A percentile compares a stretch with the other conserved stretches of the same genome.
These are phyloP conservation scores for Tillandsia fasciculata DNA, from an alignment of 176 grass and related monocot species.

Conservation along the genomic window DNA sequence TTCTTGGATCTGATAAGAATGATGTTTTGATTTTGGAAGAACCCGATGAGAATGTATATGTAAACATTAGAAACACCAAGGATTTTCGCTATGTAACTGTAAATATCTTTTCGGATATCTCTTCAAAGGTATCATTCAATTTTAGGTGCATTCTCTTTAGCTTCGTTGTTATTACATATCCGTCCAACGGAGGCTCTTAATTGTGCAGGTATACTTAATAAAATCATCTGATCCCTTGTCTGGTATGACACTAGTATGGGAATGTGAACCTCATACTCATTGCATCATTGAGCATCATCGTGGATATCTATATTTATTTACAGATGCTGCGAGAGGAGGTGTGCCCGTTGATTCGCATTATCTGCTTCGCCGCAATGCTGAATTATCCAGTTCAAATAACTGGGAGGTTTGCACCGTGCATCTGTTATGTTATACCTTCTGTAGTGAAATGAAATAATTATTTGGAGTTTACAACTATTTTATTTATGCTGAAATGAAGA, in stretches of 20 bases:
- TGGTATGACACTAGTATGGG: slow-evolving; percentile 68
- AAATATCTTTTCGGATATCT: slow-evolving; percentile 86
- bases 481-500: too few relatives aligned
- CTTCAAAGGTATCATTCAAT: slow-evolving; percentile 58
- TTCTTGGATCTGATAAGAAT: slow-evolving; percentile 72
- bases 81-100: slow-evolving; percentile 77
- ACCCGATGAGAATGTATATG: slow-evolving; percentile 56
- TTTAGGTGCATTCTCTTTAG: not conserved
- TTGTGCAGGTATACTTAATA: slow-evolving; percentile 85
- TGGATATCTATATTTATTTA: slow-evolving; percentile 80
- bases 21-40: slow-evolving; percentile 85
- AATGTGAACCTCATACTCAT: slow-evolving; percentile 79
- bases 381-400: slow-evolving; percentile 51
- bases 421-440: slow-evolving; percentile 9
- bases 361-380: slow-evolving; percentile 44
- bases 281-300: slow-evolving; percentile 79
- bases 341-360: slow-evolving; percentile 62
- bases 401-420: slow-evolving; percentile 52
- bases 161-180: slow-evolving; percentile 8
- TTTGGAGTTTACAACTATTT: not conserved
- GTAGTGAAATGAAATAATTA: not conserved
- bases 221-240: slow-evolving; percentile 66
- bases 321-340: slow-evolving; percentile 69
- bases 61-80: slow-evolving; percentile 93
- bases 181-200: slow-evolving; percentile 21